Evolutionary conservation across 1,139 yeast genomes (phyloP), one percentile per base, ranked within the genome.

Genomic region (Taphrina deformans): DNA sequence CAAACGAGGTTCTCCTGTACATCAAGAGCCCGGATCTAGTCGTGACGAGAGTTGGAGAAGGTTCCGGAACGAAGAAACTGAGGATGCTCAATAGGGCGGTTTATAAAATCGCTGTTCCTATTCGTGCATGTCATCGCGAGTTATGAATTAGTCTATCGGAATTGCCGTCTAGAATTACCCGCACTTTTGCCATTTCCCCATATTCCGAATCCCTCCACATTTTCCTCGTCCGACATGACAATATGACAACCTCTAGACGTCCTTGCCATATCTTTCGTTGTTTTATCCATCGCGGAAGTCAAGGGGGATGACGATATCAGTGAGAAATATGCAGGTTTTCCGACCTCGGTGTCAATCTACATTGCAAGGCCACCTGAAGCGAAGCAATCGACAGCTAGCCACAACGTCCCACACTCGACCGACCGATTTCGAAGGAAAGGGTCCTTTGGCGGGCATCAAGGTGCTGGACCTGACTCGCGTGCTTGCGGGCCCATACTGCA

Each of bases 401-500:
- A 48, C 53, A 16, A 14, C 53, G 12, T 5, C 53, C 21, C 53
- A 26, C 10, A 27, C 53, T 9, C 35, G 18, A 10, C 35, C 53
- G 4, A 5, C 53, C 6, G 63, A 38, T n/a, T 59, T 59, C 21
- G 46, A n/a, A 12, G n/a, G 12, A 21, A 7, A 29, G 3, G 63
- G 63, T 16, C 65, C 65, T 5, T 46, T 61, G 35, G 59, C 65
- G 5, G 79, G 79, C 10, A 69, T 79, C 33, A 71, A 74, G 24
- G 77, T 78, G 1, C 71, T 78, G 10, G 81, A 78, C 67, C 69
- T 79, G 66, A 75, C 80, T 1, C 71, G 81, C 44, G 80, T 78
- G 9, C 72, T 79, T 26, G 81, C 81, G 0, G 81, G 81, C 1
- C 81, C 81, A 0, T 78, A 77, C 65, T 75, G 79, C 51, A 75